Base-by-base conservation (phyloP, 192 early-diverging fungal species). In the Coemansia sp. region DNA sequence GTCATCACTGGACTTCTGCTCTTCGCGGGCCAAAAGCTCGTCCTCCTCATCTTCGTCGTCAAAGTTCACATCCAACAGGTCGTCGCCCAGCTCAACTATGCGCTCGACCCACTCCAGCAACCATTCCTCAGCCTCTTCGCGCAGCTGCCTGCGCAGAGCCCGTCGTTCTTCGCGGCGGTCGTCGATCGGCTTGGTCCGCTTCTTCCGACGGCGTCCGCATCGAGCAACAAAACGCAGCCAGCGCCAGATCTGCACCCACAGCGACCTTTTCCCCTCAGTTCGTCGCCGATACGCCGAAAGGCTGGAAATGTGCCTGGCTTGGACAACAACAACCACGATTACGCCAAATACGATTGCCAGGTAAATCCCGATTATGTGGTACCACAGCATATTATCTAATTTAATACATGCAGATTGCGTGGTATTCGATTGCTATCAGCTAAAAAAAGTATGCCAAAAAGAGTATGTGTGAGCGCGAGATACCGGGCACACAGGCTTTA, bases 51-150 rank as follows among this genome's bases (percentile, higher is more conserved):
- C 79, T 0, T 75, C 68, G 32, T 82, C 79, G 64, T 61, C 69
- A 69, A 73, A 67, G 51, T 73, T 64, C 2, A 49, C 64, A 49
- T 76, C 79, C 34, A 82, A 36, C 42, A 76, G 61, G 45, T 82
- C 79, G n/a, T 82, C 79, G 54, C 77, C 77, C 16, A 80, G 72
- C 69, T 80, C 77, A 16, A 80, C 77, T 50, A 80, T 75, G 25
- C 58, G 60, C 51, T 80, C 77, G 4, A 80, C 60, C 72, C 72
- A 75, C 66, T 80, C 63, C 11, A 66, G 54, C 28, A 80, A 58
- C 77, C 77, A 80, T 48, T 80, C 77, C 30, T 80, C 72, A 20
- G 77, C 77, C 31, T 80, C 77, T 60, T 80, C 77, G 51, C 77
- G 77, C 33, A 80, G 56, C 63, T 75, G 72, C 56, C 67, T 67